Conservation (phyloP, 345 rosid species). For the Isatis tinctoria region DNA sequence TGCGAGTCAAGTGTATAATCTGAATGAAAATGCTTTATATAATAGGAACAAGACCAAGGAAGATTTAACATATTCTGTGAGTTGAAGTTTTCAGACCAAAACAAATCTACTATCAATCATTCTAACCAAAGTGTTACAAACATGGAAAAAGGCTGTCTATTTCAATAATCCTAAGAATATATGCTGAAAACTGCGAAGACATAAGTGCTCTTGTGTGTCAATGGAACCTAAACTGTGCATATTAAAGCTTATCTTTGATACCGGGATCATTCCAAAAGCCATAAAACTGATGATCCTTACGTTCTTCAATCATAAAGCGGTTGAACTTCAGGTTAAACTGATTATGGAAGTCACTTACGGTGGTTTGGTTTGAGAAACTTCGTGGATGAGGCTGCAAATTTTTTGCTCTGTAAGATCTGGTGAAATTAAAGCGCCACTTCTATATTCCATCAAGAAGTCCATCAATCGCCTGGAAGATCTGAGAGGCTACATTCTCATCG, state of each 20-base stretch:
- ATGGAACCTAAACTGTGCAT: not conserved
- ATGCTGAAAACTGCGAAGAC: not conserved
- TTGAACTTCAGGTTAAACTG: not conserved
- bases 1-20: not conserved
- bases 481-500: constrained; percentile 42
- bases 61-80: not conserved
- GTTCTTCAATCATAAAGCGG: not conserved
- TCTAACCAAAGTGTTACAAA: not conserved
- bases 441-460: constrained; percentile 46
- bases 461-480: constrained; percentile 43
- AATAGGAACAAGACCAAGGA: not conserved
- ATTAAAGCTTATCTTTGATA: not conserved
- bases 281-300: not conserved
- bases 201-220: not conserved
- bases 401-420: too few relatives aligned
- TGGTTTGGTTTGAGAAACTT: not conserved
- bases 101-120: not conserved
- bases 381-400: too few relatives aligned
- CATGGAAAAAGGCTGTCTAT: not conserved
- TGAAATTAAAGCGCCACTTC: not conserved
- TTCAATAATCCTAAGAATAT: not conserved
- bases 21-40: not conserved
- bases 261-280: not conserved
- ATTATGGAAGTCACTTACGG: not conserved
- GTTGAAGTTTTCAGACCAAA: not conserved